These are phyloP conservation scores for Trichoderma simmonsii DNA, from an alignment of 2,329 filamentous ascomycete species.

Conservation along the genomic window DNA sequence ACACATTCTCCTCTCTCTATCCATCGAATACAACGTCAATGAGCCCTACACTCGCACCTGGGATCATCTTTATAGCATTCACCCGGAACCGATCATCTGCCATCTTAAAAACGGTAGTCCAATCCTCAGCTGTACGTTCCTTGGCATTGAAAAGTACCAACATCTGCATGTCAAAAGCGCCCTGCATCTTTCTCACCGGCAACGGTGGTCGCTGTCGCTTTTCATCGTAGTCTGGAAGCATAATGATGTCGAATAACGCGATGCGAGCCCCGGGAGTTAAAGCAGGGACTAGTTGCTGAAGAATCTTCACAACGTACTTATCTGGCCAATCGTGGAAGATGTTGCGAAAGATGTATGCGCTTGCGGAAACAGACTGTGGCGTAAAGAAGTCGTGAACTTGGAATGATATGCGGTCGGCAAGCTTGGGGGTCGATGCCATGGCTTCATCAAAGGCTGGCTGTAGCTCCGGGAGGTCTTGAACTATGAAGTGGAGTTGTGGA, in stretches of 20 bases:
- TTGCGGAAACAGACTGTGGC: not conserved
- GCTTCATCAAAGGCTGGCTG: not conserved
- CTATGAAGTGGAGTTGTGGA: not conserved
- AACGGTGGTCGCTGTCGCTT: not conserved
- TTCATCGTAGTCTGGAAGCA: not conserved
- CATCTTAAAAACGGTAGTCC: not conserved
- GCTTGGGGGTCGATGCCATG: not conserved
- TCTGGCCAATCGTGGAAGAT: not conserved
- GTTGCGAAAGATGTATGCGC: not conserved
- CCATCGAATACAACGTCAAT: not conserved
- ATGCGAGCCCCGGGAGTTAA: not conserved
- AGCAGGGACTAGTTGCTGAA: not conserved
- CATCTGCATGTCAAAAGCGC: not conserved
- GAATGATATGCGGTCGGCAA: not conserved
- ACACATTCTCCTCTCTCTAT: not conserved
- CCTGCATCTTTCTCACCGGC: not conserved
- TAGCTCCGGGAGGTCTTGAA: not conserved
- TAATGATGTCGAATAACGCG: not conserved
- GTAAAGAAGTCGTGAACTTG: not conserved
- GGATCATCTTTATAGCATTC: not conserved
- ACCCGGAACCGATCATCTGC: not conserved
- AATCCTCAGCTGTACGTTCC: not conserved
- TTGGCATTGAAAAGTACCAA: not conserved
- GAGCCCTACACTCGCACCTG: not conserved
- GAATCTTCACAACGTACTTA: not conserved